Percentiles rank a stretch among this genome's conserved stretches.
phyloP scores from a whole-genome alignment of 2,329 filamentous ascomycete genomes.

The Ophiostoma sp. region DNA sequence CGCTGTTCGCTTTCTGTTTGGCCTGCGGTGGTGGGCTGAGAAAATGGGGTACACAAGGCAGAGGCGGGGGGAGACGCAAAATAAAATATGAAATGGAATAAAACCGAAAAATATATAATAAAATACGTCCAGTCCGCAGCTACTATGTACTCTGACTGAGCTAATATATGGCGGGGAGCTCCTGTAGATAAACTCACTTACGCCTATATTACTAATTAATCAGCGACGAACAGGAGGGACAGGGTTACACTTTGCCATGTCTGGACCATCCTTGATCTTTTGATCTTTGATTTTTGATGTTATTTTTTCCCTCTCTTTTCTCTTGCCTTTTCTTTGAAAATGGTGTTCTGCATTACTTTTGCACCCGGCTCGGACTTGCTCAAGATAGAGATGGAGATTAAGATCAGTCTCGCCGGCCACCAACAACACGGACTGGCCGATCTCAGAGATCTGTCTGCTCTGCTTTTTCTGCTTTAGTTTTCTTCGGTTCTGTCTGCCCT shows the following conservation, averaged over 20 bases:
- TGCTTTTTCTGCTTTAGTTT: neutral
- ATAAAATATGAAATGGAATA: neutral
- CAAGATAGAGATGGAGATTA: neutral
- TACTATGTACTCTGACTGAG: neutral
- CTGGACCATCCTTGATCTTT: neutral
- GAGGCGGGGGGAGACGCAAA: constrained; percentile 10
- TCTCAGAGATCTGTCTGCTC: neutral
- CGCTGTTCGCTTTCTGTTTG: neutral
- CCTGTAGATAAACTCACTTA: neutral
- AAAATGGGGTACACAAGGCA: constrained; percentile 10
- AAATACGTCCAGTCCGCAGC: neutral
- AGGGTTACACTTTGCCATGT: neutral
- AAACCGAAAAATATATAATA: neutral
- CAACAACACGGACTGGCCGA: neutral
- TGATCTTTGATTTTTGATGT: neutral
- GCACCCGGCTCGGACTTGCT: neutral
- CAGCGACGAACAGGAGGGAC: constrained; percentile 2
- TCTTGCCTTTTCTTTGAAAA: neutral
- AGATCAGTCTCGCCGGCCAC: constrained; percentile 8
- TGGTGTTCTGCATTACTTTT: neutral
- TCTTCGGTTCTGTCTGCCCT: neutral
- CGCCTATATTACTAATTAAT: neutral
- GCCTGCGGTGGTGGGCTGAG: neutral
- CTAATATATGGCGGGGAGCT: neutral
- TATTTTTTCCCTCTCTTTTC: neutral